Evolutionary conservation across 495 filamentous ascomycete genomes (phyloP).

Genomic region (Talaromyces stipitatus): DNA sequence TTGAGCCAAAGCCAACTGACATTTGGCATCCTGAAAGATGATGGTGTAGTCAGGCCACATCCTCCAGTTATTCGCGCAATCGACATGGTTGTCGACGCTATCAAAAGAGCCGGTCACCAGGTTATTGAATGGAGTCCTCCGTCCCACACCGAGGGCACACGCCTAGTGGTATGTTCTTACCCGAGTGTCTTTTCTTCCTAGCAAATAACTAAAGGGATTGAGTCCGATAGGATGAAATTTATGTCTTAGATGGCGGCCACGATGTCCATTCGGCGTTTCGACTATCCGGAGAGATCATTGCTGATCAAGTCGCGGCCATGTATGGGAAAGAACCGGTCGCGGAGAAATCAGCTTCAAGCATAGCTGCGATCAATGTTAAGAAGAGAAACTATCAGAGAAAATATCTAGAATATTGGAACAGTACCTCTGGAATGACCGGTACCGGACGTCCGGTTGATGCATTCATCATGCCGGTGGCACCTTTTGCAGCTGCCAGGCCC

Average conservation of each 20-base stretch:
- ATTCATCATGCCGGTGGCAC: conserved; percentile 38
- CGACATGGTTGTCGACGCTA: conserved; percentile 38
- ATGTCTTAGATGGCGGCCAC: conserved; percentile 29
- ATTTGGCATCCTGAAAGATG: conserved; percentile 45
- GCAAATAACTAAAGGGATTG: conserved; percentile 5
- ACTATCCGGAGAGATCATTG: conserved; percentile 47
- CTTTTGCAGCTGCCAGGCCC: conserved; percentile 42
- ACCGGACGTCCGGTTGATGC: conserved; percentile 53
- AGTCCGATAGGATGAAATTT: neutral
- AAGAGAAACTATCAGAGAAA: conserved; percentile 53
- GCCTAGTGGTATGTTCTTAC: conserved; percentile 22
- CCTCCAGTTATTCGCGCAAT: conserved; percentile 51
- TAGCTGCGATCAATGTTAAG: conserved; percentile 48
- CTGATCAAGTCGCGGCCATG: conserved; percentile 30
- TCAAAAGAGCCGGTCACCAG: conserved; percentile 48
- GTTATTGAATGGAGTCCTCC: conserved; percentile 52
- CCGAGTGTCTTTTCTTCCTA: neutral
- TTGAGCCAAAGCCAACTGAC: conserved; percentile 27
- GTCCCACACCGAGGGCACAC: conserved; percentile 27
- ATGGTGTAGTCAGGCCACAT: conserved; percentile 40
- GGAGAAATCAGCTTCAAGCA: conserved; percentile 34
- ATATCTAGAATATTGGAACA: conserved; percentile 67
- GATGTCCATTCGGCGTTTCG: conserved; percentile 38
- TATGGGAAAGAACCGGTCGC: conserved; percentile 10
- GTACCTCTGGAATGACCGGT: conserved; percentile 41